phyloP scores from a whole-genome alignment of 2,329 filamentous ascomycete species.

The Apiospora kogelbergensis region DNA sequence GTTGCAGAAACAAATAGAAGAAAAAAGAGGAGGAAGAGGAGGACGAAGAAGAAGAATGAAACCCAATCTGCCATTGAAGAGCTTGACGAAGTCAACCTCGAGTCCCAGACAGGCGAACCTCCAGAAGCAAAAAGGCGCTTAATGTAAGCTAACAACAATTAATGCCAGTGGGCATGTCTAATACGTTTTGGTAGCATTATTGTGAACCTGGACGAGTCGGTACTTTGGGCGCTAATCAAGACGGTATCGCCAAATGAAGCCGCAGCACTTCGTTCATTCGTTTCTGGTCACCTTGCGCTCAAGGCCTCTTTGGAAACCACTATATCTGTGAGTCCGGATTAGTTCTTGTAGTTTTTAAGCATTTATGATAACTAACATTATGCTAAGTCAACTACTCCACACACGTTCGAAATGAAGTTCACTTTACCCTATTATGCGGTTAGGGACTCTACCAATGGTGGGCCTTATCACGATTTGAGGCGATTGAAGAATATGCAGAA shows the following conservation, averaged over 20 bases:
- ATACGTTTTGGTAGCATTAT: background rate
- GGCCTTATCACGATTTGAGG: fast-evolving
- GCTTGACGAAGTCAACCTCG: background rate
- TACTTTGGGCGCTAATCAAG: background rate
- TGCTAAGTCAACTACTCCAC: background rate
- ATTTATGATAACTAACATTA: background rate
- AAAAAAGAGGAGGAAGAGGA: too few species aligned
- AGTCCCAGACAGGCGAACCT: background rate
- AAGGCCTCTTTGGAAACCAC: background rate
- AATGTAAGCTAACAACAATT: background rate
- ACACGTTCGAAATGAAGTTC: background rate
- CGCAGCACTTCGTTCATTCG: background rate
- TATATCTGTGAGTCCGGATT: background rate
- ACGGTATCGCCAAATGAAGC: background rate
- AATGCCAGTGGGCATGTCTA: background rate
- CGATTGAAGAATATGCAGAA: too few species aligned
- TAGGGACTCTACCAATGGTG: background rate
- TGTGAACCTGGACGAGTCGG: background rate
- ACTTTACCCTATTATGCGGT: background rate
- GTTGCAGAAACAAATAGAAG: too few species aligned
- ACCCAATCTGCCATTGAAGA: too few species aligned
- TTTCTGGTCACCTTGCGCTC: background rate
- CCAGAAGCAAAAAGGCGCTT: background rate
- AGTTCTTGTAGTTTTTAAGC: too few species aligned
- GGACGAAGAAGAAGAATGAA: too few species aligned